Percentiles rank a stretch among this genome's conserved stretches.
phyloP scores from a whole-genome alignment of 352 stramenopile genomes.

The Hyaloperonospora arabidopsidis region DNA sequence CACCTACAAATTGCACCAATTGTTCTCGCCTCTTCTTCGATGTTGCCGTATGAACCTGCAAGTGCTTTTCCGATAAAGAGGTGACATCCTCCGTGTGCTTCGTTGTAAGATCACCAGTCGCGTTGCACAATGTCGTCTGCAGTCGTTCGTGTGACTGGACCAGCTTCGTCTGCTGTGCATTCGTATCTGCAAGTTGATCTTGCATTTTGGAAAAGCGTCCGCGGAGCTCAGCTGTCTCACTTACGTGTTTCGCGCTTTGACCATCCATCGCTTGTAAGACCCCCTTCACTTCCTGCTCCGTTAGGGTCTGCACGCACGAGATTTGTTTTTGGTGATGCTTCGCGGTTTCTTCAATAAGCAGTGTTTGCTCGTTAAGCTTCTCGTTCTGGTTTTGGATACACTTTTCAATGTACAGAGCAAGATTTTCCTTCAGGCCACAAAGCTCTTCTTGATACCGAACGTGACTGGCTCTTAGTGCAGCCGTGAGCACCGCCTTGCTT shows the following conservation, averaged over 20 bases:
- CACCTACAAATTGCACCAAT: constrained; percentile 23
- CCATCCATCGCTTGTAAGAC: constrained; percentile 29
- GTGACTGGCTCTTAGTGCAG: constrained; percentile 30
- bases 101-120: constrained; percentile 6
- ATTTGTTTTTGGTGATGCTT: constrained; percentile 34
- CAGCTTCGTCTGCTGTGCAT: constrained; percentile 20
- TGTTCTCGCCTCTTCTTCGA: constrained; percentile 20
- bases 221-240: constrained; percentile 18
- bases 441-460: constrained; percentile 35
- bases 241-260: constrained; percentile 30
- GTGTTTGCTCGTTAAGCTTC: constrained; percentile 42
- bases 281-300: constrained; percentile 31
- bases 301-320: constrained; percentile 25
- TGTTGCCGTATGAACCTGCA: constrained; percentile 7
- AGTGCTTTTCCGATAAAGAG: constrained; percentile 25
- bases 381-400: constrained; percentile 32
- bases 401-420: constrained; percentile 39
- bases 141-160: constrained; percentile 18
- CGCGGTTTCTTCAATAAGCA: constrained; percentile 31
- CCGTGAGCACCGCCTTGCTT: constrained; percentile 26
- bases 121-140: constrained; percentile 19
- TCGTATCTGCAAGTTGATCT: constrained; percentile 15
- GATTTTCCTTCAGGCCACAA: constrained; percentile 35
- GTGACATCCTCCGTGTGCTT: constrained; percentile 13
- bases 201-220: constrained; percentile 26